A percentile compares a stretch with the other conserved stretches of the same genome.
Conservation (phyloP, 2,329 filamentous ascomycete species). For the Escovopsis sp. region DNA sequence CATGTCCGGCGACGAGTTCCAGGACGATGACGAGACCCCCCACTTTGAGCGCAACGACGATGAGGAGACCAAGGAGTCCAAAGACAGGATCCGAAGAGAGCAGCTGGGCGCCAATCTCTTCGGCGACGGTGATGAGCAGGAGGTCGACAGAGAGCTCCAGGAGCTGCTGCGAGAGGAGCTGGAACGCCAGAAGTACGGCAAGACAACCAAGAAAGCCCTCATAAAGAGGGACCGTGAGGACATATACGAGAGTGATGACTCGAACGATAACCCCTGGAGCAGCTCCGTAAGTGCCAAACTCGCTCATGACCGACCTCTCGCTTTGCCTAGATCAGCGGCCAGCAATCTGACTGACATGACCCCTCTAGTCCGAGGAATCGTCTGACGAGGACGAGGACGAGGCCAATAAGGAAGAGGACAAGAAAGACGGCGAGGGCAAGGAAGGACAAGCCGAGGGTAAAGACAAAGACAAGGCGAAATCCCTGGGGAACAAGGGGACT, state of each 20-base stretch:
- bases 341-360: conserved; percentile 8
- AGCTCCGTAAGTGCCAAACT: conserved; percentile 18
- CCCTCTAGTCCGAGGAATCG: conserved; percentile 30
- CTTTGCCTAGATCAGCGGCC: background rate
- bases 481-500: conserved; percentile 53
- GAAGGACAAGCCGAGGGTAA: conserved; percentile 41
- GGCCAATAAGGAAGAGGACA: conserved; percentile 20
- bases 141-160: conserved; percentile 60
- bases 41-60: conserved; percentile 66
- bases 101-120: conserved; percentile 83
- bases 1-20: conserved; percentile 59
- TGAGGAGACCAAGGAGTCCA: conserved; percentile 60
- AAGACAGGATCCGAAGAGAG: conserved; percentile 59
- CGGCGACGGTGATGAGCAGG: conserved; percentile 50
- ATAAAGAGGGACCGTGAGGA: conserved; percentile 75
- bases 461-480: conserved; percentile 36
- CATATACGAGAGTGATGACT: conserved; percentile 63
- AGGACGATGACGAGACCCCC: conserved; percentile 72
- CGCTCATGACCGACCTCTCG: background rate
- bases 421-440: conserved; percentile 44
- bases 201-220: conserved; percentile 64
- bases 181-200: conserved; percentile 55
- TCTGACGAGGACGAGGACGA: conserved; percentile 23
- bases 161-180: conserved; percentile 55
- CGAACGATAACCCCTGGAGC: conserved; percentile 28